Base-by-base conservation (phyloP, 805 yeast genomes). In the Metschnikowia continentalis region DNA sequence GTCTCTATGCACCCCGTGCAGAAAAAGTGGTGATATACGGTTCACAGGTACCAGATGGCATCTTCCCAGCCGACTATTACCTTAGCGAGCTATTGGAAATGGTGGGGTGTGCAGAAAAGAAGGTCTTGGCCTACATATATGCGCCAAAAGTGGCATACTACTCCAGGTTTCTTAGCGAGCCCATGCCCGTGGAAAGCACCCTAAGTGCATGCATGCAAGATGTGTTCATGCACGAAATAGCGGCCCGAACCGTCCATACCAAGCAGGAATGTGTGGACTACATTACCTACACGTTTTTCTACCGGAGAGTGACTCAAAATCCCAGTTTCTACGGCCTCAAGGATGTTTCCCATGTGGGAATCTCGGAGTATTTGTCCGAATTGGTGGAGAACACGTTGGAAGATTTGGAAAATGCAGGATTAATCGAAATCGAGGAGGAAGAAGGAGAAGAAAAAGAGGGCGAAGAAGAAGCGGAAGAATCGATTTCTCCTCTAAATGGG, bases 241-340 rank as follows among this genome's bases (percentile, higher is more conserved):
- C 87, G 35, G 78, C 83, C 6, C 73, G 80, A 2, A 73, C 83
- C 13, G 78, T 92, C 51, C 76, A 73, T 42, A 74, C 80, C 6
- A 82, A 87, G 61, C 97, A 91, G 60, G 94, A 87, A 57, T 88
- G 96, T 59, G 80, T 94, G 52, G 97, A 92, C 61, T 90, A 96
- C 95, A 62, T 94, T 33, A 87, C 97, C 0, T 88, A 80, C 63
- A 79, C 96, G 0, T 87, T 83, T 58, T 87, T 91, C 61, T 94
- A 89, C 67, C 75, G 95, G 55, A 75, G 98, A 46, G 64, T 94
- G 19, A 86, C 82, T 50, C 76, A 80, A 35, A 94, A 94, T 64
- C 97, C 99, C 3, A 82, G 94, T 52, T 94, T 79, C 63, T 94
- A 94, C 62, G 96, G 90, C n/a, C 78, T 89, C 6, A 73, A 72